Evolutionary conservation across 192 early-diverging fungal species (phyloP).

Genomic region (Entomortierella chlamydospora): DNA sequence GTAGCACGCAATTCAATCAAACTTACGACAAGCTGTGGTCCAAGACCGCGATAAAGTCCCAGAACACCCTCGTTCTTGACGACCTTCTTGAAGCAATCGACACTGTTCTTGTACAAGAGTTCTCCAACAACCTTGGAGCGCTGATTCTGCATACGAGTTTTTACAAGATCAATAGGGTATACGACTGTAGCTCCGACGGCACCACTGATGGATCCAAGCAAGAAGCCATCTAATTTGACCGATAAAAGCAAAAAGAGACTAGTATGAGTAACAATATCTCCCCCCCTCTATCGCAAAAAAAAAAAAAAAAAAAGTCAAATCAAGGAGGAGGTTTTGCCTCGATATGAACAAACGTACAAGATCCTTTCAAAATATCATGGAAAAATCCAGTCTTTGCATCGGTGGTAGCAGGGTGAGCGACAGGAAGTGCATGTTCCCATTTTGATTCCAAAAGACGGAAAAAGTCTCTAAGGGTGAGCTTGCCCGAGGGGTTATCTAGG

Average conservation of each 20-base stretch:
- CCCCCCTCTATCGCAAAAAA: neutral
- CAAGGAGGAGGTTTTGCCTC: neutral
- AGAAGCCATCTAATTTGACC: constrained; percentile 37
- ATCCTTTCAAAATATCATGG: constrained; percentile 48
- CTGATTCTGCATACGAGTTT: constrained; percentile 99
- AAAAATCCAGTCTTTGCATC: constrained; percentile 23
- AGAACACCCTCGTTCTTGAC: constrained; percentile 88
- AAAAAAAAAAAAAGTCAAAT: neutral
- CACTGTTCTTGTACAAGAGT: constrained; percentile 92
- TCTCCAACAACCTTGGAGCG: constrained; percentile 90
- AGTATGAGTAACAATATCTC: too few relatives aligned
- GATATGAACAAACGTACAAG: constrained; percentile 13
- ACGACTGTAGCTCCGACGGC: constrained; percentile 94
- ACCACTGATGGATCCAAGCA: constrained; percentile 92
- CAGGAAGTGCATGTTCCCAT: constrained; percentile 57
- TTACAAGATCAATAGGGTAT: constrained; percentile 99
- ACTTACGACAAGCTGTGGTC: constrained; percentile 85
- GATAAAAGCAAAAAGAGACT: neutral
- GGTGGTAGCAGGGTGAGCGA: constrained; percentile 23
- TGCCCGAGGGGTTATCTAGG: constrained; percentile 61
- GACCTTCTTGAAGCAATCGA: constrained; percentile 97
- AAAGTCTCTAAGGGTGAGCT: constrained; percentile 62
- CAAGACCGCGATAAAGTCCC: constrained; percentile 92
- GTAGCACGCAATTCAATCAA: neutral
- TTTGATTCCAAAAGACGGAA: constrained; percentile 63